Evolutionary conservation across 106 monocot species (phyloP).

Genomic region (Iris macrosiphon): DNA sequence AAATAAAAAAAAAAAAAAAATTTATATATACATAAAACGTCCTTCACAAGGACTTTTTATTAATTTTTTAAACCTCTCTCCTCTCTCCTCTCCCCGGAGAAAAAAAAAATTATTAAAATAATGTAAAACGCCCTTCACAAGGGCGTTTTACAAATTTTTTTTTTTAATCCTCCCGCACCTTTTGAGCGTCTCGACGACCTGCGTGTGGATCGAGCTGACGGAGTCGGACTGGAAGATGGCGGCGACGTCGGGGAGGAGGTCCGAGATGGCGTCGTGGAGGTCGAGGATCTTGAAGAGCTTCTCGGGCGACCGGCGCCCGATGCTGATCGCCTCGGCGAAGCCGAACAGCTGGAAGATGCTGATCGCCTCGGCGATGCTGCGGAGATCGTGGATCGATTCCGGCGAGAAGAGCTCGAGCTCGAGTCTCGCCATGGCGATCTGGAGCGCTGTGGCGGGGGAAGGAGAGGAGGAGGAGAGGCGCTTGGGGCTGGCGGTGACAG

Average conservation of each 20-base stretch:
- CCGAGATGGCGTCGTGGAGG: conserved; percentile 53
- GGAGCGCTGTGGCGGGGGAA: conserved; percentile 25
- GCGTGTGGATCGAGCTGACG: conserved; percentile 41
- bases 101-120: too few species aligned
- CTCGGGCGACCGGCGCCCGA: conserved; percentile 65
- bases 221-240: conserved; percentile 30
- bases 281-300: conserved; percentile 75
- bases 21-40: too few species aligned
- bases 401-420: conserved; percentile 82
- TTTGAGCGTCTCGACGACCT: too few species aligned
- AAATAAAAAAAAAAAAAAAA: too few species aligned
- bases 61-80: too few species aligned
- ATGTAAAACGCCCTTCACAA: too few species aligned
- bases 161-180: too few species aligned
- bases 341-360: conserved; percentile 62
- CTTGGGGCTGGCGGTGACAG: conserved; percentile 18
- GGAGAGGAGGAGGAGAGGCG: conserved; percentile 6
- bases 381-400: conserved; percentile 56
- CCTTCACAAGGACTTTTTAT: too few species aligned
- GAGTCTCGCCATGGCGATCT: conserved; percentile 80
- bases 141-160: too few species aligned
- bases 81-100: too few species aligned
- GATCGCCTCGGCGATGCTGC: conserved; percentile 66
- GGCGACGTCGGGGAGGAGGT: conserved; percentile 49
- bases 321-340: conserved; percentile 68